Evolutionary conservation across 2,329 filamentous ascomycete genomes (phyloP).

Genomic region (Fusarium anthophilum): DNA sequence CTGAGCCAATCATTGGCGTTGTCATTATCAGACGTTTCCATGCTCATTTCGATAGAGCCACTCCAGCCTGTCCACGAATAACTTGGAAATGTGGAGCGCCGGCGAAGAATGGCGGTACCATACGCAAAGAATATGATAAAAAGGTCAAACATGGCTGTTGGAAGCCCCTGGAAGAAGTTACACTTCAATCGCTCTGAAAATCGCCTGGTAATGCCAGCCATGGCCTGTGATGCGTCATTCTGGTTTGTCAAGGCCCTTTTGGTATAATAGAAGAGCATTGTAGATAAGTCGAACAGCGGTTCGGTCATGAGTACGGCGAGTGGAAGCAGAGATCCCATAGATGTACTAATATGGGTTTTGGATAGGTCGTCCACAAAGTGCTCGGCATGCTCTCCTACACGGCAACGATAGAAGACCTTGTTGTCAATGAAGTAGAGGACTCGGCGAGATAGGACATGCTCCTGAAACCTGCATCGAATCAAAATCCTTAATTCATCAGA

Average conservation of each 20-base stretch:
- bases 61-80: background rate
- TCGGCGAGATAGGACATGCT: background rate
- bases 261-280: background rate
- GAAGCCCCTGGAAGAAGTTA: accelerated
- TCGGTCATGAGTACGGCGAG: accelerated
- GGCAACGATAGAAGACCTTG: background rate
- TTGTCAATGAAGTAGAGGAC: background rate
- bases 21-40: accelerated
- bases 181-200: accelerated
- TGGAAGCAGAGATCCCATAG: too few species aligned
- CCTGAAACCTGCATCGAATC: accelerated
- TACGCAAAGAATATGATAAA: accelerated
- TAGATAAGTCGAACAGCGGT: accelerated
- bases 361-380: background rate
- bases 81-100: accelerated
- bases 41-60: accelerated
- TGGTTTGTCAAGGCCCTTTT: background rate
- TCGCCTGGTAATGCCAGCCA: background rate
- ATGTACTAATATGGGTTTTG: too few species aligned
- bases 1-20: accelerated
- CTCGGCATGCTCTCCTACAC: background rate
- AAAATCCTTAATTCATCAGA: accelerated
- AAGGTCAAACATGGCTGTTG: accelerated
- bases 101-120: accelerated
- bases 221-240: accelerated